Conservation (phyloP, 2,329 filamentous ascomycete species). For the Ophiosphaerella herpotricha region DNA sequence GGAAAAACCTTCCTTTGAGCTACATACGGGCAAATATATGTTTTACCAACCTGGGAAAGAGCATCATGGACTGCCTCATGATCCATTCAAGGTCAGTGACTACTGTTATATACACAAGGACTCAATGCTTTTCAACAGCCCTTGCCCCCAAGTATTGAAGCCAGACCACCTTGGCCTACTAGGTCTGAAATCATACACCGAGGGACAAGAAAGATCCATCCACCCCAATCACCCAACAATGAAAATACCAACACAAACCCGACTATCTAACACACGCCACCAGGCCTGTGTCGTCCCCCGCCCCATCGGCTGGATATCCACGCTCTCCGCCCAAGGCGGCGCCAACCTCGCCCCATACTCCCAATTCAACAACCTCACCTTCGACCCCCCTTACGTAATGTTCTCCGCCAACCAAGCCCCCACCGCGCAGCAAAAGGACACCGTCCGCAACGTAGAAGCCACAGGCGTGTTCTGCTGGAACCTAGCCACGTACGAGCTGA, state of each 20-base stretch:
- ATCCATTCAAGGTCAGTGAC: conserved; percentile 58
- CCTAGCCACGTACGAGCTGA: conserved; percentile 61
- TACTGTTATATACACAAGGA: not conserved
- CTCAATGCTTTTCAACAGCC: too few species aligned
- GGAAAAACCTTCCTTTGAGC: not conserved
- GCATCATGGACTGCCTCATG: conserved; percentile 57
- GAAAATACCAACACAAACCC: not conserved
- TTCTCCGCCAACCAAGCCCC: conserved; percentile 64
- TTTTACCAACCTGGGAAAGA: conserved; percentile 61
- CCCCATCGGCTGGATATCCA: conserved; percentile 68
- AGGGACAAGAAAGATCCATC: too few species aligned
- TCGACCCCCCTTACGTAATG: conserved; percentile 67
- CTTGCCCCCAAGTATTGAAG: too few species aligned
- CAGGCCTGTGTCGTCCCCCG: conserved; percentile 63
- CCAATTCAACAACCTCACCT: conserved; percentile 68
- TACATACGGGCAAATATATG: conserved; percentile 35
- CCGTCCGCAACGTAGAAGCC: conserved; percentile 59
- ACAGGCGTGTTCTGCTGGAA: conserved; percentile 65
- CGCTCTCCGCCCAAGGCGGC: conserved; percentile 51
- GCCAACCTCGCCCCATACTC: conserved; percentile 65
- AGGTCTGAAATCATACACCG: too few species aligned
- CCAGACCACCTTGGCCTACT: too few species aligned
- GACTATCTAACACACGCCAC: not conserved
- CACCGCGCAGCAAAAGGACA: conserved; percentile 57
- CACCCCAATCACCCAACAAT: not conserved